Evolutionary conservation across 2,329 filamentous ascomycete genomes (phyloP).

Genomic region (Nothopassalora personata): DNA sequence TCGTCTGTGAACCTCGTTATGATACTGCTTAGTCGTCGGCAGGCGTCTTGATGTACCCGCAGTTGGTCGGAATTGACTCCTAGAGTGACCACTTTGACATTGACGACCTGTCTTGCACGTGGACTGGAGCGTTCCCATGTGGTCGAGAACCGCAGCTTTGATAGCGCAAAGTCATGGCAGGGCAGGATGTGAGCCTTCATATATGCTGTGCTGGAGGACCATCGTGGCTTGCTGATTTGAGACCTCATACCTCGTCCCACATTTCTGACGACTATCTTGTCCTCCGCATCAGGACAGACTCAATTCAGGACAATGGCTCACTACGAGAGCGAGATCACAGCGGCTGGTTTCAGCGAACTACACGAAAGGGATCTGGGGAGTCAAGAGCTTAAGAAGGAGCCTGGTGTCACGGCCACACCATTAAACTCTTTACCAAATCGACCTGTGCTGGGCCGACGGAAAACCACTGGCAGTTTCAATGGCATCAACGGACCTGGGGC

Average conservation of each 20-base stretch:
- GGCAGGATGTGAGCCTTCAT: not conserved
- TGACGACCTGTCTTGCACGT: not conserved
- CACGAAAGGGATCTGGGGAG: not conserved
- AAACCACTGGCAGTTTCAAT: slow-evolving; percentile 6
- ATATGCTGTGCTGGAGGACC: not conserved
- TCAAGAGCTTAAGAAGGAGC: not conserved
- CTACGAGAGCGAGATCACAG: not conserved
- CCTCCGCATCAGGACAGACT: not conserved
- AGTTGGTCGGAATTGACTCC: not conserved
- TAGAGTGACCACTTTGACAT: not conserved
- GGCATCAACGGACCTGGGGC: slow-evolving; percentile 1
- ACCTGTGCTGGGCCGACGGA: slow-evolving; percentile 10
- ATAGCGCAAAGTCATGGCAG: not conserved
- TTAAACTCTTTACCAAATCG: not conserved
- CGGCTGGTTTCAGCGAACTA: not conserved
- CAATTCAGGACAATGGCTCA: not conserved
- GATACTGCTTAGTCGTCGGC: not conserved
- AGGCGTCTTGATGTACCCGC: not conserved
- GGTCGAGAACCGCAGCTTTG: not conserved
- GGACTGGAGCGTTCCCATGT: not conserved
- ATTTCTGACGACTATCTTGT: not conserved
- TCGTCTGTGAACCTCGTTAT: not conserved
- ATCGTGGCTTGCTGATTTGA: not conserved
- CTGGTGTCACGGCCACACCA: not conserved
- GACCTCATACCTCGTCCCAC: not conserved